Conservation (phyloP, 164 flowering plant species). For the Vitis riparia region DNA sequence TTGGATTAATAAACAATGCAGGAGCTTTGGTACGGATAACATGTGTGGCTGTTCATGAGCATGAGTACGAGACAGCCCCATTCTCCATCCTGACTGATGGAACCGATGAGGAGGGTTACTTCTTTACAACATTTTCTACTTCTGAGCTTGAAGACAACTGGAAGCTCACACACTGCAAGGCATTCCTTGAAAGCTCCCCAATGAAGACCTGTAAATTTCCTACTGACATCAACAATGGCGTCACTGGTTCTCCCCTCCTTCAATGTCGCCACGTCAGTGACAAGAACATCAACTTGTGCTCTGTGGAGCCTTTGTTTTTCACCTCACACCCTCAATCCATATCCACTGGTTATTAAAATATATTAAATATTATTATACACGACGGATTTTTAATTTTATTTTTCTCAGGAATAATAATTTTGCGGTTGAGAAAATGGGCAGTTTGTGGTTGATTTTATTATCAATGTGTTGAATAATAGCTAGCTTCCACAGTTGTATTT, state of each 20-base stretch:
- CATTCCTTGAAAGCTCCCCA: slow-evolving; percentile 41
- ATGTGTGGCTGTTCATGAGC: slow-evolving; percentile 27
- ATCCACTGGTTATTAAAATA: too few relatives aligned
- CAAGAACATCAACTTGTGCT: slow-evolving; percentile 30
- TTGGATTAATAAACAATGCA: slow-evolving; percentile 6
- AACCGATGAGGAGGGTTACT: slow-evolving; percentile 45
- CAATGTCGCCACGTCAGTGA: slow-evolving; percentile 19
- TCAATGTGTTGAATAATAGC: too few relatives aligned
- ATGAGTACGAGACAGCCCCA: slow-evolving; percentile 28
- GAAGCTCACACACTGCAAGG: slow-evolving; percentile 36
- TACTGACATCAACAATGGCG: slow-evolving; percentile 34
- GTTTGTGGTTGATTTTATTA: too few relatives aligned
- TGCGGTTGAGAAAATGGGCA: too few relatives aligned
- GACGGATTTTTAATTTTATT: too few relatives aligned
- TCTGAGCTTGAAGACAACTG: slow-evolving; percentile 14
- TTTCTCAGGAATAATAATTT: too few relatives aligned
- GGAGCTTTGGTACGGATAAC: slow-evolving; percentile 45
- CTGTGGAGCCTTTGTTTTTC: slow-evolving; percentile 46
- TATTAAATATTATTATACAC: too few relatives aligned
- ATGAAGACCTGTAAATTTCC: slow-evolving; percentile 29
- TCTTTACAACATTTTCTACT: slow-evolving; percentile 28
- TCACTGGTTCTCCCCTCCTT: slow-evolving; percentile 32
- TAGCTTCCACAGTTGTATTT: too few relatives aligned
- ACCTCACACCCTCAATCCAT: slow-evolving; percentile 3
- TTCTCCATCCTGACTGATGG: slow-evolving; percentile 29